Conservation (phyloP, 768 basidiomycete species). For the Lentinula edodes region DNA sequence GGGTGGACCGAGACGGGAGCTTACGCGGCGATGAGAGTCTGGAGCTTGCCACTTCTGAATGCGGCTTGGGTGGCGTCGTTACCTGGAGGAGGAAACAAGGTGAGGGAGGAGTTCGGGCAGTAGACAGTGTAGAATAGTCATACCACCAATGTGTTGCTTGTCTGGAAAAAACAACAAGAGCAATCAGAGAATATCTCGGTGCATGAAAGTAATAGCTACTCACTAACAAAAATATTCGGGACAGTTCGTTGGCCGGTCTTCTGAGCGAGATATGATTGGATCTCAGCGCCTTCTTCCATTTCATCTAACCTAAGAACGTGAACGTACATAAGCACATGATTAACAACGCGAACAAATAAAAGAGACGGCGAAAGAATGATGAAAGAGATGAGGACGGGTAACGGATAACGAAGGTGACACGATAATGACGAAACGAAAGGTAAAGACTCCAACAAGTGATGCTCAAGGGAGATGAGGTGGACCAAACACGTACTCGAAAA, state of each 20-base stretch:
- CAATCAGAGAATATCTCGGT: background rate
- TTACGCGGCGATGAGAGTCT: constrained; percentile 23
- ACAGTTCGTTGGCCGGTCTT: constrained; percentile 71
- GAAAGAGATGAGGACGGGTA: background rate
- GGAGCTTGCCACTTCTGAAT: constrained; percentile 24
- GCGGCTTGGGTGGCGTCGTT: constrained; percentile 30
- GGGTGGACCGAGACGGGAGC: background rate
- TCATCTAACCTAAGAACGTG: constrained; percentile 45
- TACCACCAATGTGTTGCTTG: constrained; percentile 52
- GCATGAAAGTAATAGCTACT: constrained; percentile 17
- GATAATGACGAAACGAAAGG: no score
- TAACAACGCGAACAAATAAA: background rate
- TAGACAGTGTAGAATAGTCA: background rate
- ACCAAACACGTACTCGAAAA: constrained; percentile 39
- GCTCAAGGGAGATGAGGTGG: no score
- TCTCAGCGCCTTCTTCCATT: constrained; percentile 49
- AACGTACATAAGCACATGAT: background rate
- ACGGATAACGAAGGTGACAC: no score
- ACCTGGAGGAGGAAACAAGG: constrained; percentile 21
- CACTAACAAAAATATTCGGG: constrained; percentile 75
- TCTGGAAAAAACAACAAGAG: constrained; percentile 21
- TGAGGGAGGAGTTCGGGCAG: background rate
- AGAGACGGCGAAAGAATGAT: background rate
- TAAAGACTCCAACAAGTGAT: no score
- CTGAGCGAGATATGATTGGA: constrained; percentile 58